Conservation (phyloP, 495 filamentous ascomycete genomes). For the Aspergillus asperescens region DNA sequence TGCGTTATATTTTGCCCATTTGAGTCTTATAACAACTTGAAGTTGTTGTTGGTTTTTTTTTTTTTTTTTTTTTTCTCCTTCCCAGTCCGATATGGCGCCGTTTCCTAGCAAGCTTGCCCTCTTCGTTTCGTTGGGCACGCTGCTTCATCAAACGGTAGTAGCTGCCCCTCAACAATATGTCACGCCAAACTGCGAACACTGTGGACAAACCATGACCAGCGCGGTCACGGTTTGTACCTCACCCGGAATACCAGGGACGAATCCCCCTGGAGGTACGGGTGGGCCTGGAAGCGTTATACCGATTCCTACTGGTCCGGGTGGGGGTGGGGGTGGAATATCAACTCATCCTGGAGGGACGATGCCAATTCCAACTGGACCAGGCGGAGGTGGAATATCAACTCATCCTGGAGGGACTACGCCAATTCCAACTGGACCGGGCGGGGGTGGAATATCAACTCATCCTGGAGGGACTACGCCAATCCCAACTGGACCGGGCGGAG, state of each 20-base stretch:
- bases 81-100: slow-evolving; percentile 7
- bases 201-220: slow-evolving; percentile 3
- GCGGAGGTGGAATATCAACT: not conserved
- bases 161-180: slow-evolving; percentile 8
- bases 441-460: not conserved
- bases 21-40: not conserved
- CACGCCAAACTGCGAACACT: not conserved
- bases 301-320: not conserved
- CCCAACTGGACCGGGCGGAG: not conserved
- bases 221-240: slow-evolving; percentile 3
- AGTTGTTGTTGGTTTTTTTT: no score
- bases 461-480: not conserved
- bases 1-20: not conserved
- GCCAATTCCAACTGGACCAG: not conserved
- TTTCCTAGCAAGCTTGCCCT: slow-evolving; percentile 4
- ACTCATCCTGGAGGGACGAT: not conserved
- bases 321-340: not conserved
- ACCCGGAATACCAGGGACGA: slow-evolving; percentile 1
- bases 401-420: not conserved
- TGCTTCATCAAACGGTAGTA: slow-evolving; percentile 4
- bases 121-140: not conserved
- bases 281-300: not conserved
- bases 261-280: not conserved
- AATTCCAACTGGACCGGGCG: not conserved
- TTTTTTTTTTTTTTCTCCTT: no score